A percentile compares a stretch with the other conserved stretches of the same genome.
phyloP scores from a whole-genome alignment of 306 rosid species.

The Quercus ilex region DNA sequence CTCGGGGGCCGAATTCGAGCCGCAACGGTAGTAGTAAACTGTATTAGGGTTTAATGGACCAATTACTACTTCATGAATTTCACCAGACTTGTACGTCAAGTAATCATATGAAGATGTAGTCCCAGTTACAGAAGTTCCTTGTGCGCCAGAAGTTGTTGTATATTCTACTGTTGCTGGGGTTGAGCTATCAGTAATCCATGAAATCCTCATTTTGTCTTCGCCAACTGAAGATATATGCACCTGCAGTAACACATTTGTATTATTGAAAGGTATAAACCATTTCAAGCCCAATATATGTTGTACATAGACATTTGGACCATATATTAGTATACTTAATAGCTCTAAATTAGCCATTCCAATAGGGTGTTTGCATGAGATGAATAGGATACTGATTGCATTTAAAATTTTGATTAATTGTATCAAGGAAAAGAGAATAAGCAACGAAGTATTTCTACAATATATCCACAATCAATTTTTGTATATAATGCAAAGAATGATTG shows the following conservation, averaged over 20 bases:
- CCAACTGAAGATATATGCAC: constrained; percentile 82
- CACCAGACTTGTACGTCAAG: constrained; percentile 32
- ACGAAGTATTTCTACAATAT: too few species aligned
- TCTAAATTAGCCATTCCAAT: too few species aligned
- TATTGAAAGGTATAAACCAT: neutral
- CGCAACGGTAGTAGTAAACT: constrained; percentile 60
- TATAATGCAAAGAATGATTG: too few species aligned
- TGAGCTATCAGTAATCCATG: constrained; percentile 60
- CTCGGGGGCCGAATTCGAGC: constrained; percentile 23
- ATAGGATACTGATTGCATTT: too few species aligned
- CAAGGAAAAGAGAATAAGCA: too few species aligned
- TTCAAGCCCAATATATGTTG: too few species aligned
- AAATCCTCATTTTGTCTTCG: constrained; percentile 58
- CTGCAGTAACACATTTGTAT: constrained; percentile 28
- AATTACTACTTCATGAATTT: constrained; percentile 58
- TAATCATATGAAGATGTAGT: constrained; percentile 43
- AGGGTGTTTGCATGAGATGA: too few species aligned
- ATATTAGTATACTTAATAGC: too few species aligned
- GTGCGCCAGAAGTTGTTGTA: constrained; percentile 43
- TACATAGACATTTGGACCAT: too few species aligned
- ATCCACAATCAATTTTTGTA: too few species aligned
- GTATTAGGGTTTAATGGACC: constrained; percentile 68
- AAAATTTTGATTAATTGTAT: too few species aligned
- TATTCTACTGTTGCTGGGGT: constrained; percentile 42
- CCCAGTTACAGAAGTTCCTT: constrained; percentile 37